Conservation (phyloP, 2,329 filamentous ascomycete species). For the Nemania serpens region DNA sequence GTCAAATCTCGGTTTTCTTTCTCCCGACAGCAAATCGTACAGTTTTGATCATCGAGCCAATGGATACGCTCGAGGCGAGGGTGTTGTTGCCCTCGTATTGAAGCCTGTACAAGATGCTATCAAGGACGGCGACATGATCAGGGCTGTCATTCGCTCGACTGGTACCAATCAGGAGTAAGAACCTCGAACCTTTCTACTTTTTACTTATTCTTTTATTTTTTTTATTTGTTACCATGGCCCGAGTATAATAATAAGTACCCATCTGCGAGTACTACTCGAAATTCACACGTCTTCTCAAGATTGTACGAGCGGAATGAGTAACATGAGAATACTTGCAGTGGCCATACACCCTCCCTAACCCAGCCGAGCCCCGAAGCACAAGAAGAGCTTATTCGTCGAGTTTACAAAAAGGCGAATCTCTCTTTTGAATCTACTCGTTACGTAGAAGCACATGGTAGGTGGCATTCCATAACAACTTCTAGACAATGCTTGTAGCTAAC, state of each 20-base stretch:
- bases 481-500: neutral
- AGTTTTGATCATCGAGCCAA: conserved; percentile 40
- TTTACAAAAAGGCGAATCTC: conserved; percentile 39
- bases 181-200: neutral
- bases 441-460: conserved; percentile 41
- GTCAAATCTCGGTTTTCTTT: conserved; percentile 44
- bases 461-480: neutral
- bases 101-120: conserved; percentile 56
- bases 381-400: conserved; percentile 39
- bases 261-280: neutral
- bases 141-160: conserved; percentile 43
- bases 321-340: conserved; percentile 14
- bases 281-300: neutral
- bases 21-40: conserved; percentile 42
- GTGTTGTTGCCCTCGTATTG: conserved; percentile 54
- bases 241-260: neutral
- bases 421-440: conserved; percentile 34
- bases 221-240: neutral
- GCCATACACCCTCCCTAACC: conserved; percentile 37
- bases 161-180: conserved; percentile 38
- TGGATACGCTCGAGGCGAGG: conserved; percentile 54
- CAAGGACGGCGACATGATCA: conserved; percentile 45
- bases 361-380: conserved; percentile 41
- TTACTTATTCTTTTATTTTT: neutral
- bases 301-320: neutral